Evolutionary conservation across 2,329 filamentous ascomycete genomes (phyloP), one percentile per base, ranked within the genome.

Genomic region (Bisporella sp.): DNA sequence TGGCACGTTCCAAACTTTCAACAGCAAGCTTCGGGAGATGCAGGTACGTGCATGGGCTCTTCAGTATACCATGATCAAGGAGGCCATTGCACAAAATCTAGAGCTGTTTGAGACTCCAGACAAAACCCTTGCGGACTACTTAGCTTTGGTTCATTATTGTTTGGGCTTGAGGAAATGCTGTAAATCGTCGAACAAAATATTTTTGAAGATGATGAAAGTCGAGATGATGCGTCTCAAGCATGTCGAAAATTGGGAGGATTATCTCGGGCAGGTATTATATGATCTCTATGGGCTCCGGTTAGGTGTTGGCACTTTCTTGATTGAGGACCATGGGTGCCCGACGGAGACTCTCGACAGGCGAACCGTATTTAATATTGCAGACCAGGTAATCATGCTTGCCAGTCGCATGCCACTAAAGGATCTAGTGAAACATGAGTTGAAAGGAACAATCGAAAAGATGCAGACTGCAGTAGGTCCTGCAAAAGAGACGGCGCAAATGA

Each of bases 401-500:
- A 84, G 85, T 46, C 84, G 87, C 54, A 85, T 96, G 74, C 84
- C 88, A 28, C 87, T 95, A 72, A 95, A 92, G 62, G 93, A 97
- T 57, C 71, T 97, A 13, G 80, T 90, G 12, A 97, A 95, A 66
- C 93, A 90, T 12, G 89, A 97, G 50, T 74, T 99, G 48, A 95
- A 92, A 65, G 81, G 77, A 12, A 89, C 90, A 0, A 93, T 99
- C 52, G 93, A 99, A 52, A 90, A 91, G 59, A 89, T 99, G 69
- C 91, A 97, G 65, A 84, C 89, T 58, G 85, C 88, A 5, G 85
- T 97, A 48, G 89, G 89, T 1, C 79, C 80, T 48, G 81, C 85
- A 31, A 96, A 91, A 66, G 81, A 85, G 9, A 86, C 85, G 1
- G 81, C 88, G 5, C 83, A 90, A 54, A 84, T 95, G 68, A 78